phyloP scores from a whole-genome alignment of 345 rosid genomes.

The Kandelia obovata region DNA sequence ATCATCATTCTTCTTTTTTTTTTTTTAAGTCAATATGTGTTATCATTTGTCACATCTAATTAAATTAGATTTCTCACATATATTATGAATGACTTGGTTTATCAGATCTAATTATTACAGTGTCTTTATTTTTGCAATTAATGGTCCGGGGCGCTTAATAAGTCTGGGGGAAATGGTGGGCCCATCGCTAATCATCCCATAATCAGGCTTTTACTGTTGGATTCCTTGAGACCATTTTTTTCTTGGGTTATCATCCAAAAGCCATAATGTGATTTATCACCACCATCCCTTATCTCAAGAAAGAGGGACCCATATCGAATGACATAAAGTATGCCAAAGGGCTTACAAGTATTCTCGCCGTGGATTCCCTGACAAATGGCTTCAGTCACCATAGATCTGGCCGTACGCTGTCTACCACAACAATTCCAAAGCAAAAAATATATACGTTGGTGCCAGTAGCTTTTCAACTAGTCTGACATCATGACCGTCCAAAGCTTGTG shows the following conservation, averaged over 20 bases:
- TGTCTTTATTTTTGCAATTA: too few species aligned
- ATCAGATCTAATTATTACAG: too few species aligned
- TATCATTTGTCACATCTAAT: too few species aligned
- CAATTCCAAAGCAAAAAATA: neutral
- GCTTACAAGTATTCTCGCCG: neutral
- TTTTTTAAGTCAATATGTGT: too few species aligned
- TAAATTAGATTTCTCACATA: too few species aligned
- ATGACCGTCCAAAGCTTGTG: slow-evolving; percentile 2
- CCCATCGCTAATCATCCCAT: neutral
- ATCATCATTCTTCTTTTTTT: too few species aligned
- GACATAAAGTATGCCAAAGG: too few species aligned
- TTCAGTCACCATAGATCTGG: slow-evolving; percentile 12
- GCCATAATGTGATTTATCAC: neutral
- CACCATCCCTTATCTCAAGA: neutral
- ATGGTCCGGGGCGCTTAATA: too few species aligned
- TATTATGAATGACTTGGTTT: too few species aligned
- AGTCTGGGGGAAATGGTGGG: too few species aligned
- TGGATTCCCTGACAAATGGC: neutral
- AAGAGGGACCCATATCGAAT: neutral
- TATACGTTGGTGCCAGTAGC: neutral
- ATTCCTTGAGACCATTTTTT: neutral
- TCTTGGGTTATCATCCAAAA: neutral
- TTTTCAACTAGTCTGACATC: neutral
- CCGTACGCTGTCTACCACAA: slow-evolving; percentile 6
- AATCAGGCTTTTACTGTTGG: slow-evolving; percentile 2